Base-by-base conservation (phyloP, 768 basidiomycete species). In the Chalciporus pseudorubinellus region DNA sequence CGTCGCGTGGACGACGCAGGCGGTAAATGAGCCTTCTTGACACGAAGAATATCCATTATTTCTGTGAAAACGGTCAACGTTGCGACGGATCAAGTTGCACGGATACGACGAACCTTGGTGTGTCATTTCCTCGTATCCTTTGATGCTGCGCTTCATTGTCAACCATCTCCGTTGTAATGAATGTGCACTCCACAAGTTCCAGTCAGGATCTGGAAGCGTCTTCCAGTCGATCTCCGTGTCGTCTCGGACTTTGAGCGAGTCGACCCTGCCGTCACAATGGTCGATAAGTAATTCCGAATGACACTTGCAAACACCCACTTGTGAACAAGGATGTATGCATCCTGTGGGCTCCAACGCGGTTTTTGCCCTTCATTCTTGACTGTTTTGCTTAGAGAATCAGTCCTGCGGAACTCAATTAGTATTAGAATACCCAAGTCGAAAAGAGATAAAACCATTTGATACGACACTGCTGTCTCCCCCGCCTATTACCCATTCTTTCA, bases 161-260 rank as follows among this genome's bases (percentile, higher is more conserved):
- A 83, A 63, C 89, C 89, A 92, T 44, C 88, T 83, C 34, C 88
- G 78, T 58, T 91, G 89, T 31, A 92, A 72, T 13, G 79, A 75
- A 61, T 92, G 90, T 0, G 87, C 81, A 65, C 89, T 92, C 87
- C 87, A 92, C 9, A 89, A 63, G 59, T 92, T 89, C 89, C 89
- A 92, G 51, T 84, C 75, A 14, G 80, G 63, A 64, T 93, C 90
- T 1, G 81, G 72, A 11, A 92, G 72, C 16, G 77, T 76, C 62
- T 89, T 89, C 91, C 90, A 93, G 59, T 89, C 85, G 41, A 93
- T 86, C 62, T 92, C 91, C 24, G 82, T 85, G 59, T 93, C 90
- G 60, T 92, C 84, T 39, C 78, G 76, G 46, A 92, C 86, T 51
- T 84, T 78, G 42, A 92, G 66, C 0, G 87, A 82, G 61, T 85